Conservation (phyloP, 2,329 filamentous ascomycete species). For the Ascocoryne sarcoides region DNA sequence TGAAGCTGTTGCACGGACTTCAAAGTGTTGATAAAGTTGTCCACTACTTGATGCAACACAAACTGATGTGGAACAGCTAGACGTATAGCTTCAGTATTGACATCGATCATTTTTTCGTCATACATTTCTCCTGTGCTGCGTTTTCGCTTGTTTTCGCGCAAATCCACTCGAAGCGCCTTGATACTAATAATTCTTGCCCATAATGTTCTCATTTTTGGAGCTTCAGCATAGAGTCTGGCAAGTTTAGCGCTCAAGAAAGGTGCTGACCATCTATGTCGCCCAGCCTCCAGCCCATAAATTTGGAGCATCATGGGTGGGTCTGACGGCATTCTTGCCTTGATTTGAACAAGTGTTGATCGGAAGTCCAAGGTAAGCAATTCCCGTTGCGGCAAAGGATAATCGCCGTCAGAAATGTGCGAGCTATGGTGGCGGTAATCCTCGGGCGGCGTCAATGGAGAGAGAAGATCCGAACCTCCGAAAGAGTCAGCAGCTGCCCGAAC, state of each 20-base stretch:
- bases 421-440: conserved; percentile 17
- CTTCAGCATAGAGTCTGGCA: conserved; percentile 77
- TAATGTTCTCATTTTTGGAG: conserved; percentile 69
- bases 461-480: conserved; percentile 12
- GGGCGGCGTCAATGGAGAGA: conserved; percentile 23
- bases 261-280: conserved; percentile 77
- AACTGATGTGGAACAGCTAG: conserved; percentile 86
- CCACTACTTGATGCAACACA: conserved; percentile 81
- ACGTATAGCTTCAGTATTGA: conserved; percentile 77
- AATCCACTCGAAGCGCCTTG: conserved; percentile 71
- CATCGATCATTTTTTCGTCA: conserved; percentile 75
- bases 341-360: conserved; percentile 70
- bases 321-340: conserved; percentile 81
- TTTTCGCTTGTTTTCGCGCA: conserved; percentile 68
- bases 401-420: conserved; percentile 9
- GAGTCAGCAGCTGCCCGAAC: conserved; percentile 20
- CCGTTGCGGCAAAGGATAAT: conserved; percentile 21
- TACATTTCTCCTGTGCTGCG: conserved; percentile 46
- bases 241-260: conserved; percentile 74
- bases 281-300: conserved; percentile 71
- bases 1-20: conserved; percentile 89
- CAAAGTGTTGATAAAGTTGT: conserved; percentile 80
- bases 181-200: conserved; percentile 85
- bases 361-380: conserved; percentile 79
- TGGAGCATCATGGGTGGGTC: conserved; percentile 92